phyloP scores from a whole-genome alignment of 179 eudicot species.

The Nepenthes alata region DNA sequence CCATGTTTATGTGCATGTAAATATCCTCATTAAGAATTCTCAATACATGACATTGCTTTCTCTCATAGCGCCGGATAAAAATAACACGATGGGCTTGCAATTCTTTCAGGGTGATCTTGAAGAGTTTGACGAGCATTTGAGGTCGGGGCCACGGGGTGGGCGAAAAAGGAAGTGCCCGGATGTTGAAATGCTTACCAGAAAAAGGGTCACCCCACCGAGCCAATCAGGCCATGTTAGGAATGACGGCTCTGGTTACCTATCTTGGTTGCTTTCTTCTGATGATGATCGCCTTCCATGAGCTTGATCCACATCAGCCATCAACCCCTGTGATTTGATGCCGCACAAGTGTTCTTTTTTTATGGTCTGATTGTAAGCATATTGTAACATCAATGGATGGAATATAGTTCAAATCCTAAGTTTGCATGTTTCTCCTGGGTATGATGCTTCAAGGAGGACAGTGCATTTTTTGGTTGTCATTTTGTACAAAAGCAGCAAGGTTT shows the following conservation, averaged over 20 bases:
- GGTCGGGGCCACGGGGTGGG: constrained; percentile 66
- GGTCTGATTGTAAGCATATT: too few species aligned
- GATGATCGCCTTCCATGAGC: constrained; percentile 9
- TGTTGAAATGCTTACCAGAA: constrained; percentile 49
- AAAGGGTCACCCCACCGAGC: constrained; percentile 46
- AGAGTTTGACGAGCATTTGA: constrained; percentile 60
- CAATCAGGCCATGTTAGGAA: constrained; percentile 21
- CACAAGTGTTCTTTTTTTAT: too few species aligned
- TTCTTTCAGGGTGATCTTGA: constrained; percentile 62
- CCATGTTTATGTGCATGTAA: constrained; percentile 10
- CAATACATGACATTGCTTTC: too few species aligned
- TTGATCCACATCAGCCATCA: too few species aligned
- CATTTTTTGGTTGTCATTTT: too few species aligned
- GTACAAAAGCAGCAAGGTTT: too few species aligned
- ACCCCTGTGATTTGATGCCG: too few species aligned
- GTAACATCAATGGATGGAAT: too few species aligned
- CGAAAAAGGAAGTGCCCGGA: constrained; percentile 41
- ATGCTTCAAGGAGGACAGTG: too few species aligned
- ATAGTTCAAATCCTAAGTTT: too few species aligned
- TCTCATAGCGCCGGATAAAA: too few species aligned
- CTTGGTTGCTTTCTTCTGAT: constrained; percentile 39
- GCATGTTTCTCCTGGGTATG: too few species aligned
- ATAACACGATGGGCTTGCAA: neutral
- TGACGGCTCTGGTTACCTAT: constrained; percentile 31
- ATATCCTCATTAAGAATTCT: neutral